Evolutionary conservation across 2,329 filamentous ascomycete genomes (phyloP), one percentile per base, ranked within the genome.

Genomic region (Tolypocladium amazonense): DNA sequence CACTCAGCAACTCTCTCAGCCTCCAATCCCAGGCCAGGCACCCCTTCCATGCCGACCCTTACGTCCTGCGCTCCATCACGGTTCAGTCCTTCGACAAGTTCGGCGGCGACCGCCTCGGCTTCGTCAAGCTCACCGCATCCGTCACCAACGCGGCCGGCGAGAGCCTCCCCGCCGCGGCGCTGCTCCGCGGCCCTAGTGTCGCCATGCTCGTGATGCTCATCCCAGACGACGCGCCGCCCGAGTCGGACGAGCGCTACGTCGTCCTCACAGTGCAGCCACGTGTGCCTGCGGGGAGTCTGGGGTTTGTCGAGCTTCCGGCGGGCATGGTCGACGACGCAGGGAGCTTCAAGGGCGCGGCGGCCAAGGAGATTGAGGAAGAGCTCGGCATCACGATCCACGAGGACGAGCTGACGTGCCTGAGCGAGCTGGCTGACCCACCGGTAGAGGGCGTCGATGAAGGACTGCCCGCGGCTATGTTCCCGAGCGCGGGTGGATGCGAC

Each of bases 361-460:
- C 84, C 3, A 78, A 75, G 65, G 84, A 87, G 73, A 83, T 87
- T 12, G 62, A 81, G 61, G 84, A 87, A 72, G 84, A 87, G 69
- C 73, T 85, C 2, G 82, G 81, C 18, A 66, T 86, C 14, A 75
- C 73, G 56, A 83, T 86, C 43, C 69, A 72, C 11, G 74, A 76
- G 56, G 68, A 73, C 5, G 72, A 81, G 61, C 68, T 87, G 50
- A 73, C 68, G 1, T 80, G 78, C 61, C 67, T 87, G 57, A 84
- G 77, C 60, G 79, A 84, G 20, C 65, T 85, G 56, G 80, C 78
- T 1, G 66, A 68, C 14, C 68, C 67, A 1, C 65, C 61, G 1
- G 62, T 65, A 2, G 65, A 72, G 18, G 67, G 69, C 54, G 58
- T 60, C 1, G 63, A 65, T 15, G 76, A 78, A 56, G 68, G 66